Evolutionary conservation across 805 yeast genomes (phyloP), one percentile per base, ranked within the genome.

Genomic region (Cyberlindnera mississippiensis): DNA sequence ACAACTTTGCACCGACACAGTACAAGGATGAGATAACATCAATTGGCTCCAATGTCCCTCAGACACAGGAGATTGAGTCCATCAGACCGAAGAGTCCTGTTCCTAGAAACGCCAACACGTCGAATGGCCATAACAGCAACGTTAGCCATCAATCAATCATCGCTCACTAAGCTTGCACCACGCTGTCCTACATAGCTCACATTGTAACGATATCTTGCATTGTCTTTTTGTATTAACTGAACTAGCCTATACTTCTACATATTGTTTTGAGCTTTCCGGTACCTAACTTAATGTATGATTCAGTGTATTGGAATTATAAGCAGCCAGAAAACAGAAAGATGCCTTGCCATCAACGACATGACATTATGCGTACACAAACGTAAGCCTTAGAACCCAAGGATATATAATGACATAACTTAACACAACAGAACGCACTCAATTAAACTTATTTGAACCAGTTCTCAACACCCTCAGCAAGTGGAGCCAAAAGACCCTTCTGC

Each of bases 51-150:
- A 80, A 73, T 60, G 75, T 89, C 2, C 89, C 91, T 2, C 75
- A 78, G 37, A 73, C 78, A 31, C 70, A 72, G 10, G 95, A 86
- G 52, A 85, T 90, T 50, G 96, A 90, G 49, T 71, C 67, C 13
- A 66, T 90, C 38, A 73, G 96, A 56, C 97, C 96, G 15, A 86
- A 83, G 57, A 83, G 93, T 37, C 96, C 96, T 4, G 53, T 57
- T 10, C 65, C 39, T 30, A 40, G 55, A 34, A 41, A 43, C 20
- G 37, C 48, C 15, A 39, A 43, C 7, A n/a, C 38, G 24, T 28
- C 18, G 34, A 35, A 28, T 30, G 29, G 18, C 32, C 15, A 16
- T 15, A 31, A 27, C 18, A 31, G 17, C 26, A 17, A 38, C 33
- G 29, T 19, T n/a, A 15, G 24, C 11, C 35, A 32, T 2, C 29